Evolutionary conservation across 139 green algal species (phyloP).

Genomic region (Micractinium sp.): DNA sequence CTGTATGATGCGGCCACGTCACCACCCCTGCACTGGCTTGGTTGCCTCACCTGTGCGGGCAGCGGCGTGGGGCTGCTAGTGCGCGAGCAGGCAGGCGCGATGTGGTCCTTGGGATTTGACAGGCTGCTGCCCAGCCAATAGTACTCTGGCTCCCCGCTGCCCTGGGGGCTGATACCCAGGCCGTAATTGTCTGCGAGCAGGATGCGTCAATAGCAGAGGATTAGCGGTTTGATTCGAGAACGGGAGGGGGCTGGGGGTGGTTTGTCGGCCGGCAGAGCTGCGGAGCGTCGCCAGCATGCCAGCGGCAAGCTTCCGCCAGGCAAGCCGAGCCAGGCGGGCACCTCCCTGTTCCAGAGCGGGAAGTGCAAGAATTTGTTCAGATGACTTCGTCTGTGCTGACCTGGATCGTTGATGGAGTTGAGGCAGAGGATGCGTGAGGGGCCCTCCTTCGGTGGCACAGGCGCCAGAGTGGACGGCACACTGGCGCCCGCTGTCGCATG

Average conservation of each 20-base stretch:
- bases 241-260: too few species aligned
- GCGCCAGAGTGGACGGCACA: neutral
- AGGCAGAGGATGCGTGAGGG: neutral
- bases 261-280: too few species aligned
- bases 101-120: neutral
- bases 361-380: too few species aligned
- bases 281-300: too few species aligned
- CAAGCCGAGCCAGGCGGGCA: too few species aligned
- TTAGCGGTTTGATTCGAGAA: too few species aligned
- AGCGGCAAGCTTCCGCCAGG: too few species aligned
- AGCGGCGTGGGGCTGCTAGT: neutral
- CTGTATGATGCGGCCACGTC: too few species aligned
- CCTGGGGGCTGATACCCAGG: neutral
- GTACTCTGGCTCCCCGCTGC: neutral
- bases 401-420: neutral
- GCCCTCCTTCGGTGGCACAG: neutral
- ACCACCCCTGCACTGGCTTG: too few species aligned
- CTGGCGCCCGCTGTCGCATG: neutral
- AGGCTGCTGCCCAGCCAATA: conserved; percentile 11
- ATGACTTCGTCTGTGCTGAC: neutral
- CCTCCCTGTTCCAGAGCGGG: too few species aligned
- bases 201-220: too few species aligned
- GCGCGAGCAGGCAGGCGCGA: neutral
- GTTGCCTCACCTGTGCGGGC: neutral
- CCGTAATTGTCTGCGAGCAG: neutral